Base-by-base conservation (phyloP, 352 stramenopile genomes). In the Globisporangium lucens region DNA sequence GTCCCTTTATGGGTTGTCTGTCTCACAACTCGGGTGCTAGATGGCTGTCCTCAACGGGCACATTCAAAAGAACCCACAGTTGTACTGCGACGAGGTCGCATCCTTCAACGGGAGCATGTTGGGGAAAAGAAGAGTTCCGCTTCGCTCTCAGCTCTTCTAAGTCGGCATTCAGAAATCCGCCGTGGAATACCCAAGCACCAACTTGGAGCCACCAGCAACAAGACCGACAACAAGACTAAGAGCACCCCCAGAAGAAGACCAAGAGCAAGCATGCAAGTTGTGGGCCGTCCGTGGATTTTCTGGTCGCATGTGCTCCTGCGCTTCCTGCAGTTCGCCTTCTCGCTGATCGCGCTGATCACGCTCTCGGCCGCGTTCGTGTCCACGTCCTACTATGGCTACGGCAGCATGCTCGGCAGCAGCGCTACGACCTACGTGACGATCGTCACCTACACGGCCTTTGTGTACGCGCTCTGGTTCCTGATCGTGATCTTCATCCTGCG, bases 341-440 rank as follows among this genome's bases (percentile, higher is more conserved):
- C 71, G 51, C 36, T 91, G 9, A 60, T 93, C 36, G 83, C 85
- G 27, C 66, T 93, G 22, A 77, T 79, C 38, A 87, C 80, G 20
- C n/a, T 93, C 20, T 85, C 83, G 30, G 67, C 76, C 12, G 75
- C 72, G 33, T 93, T 93, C 66, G 82, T 89, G 27, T 72, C 74
- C 29, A 71, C 78, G 7, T 83, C 80, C 38, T 90, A 87, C 71
- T 89, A 89, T 71, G 80, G 82, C 10, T 90, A 88, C 72, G 80
- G 78, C 41, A 89, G 75, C 60, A 92, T 92, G 82, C 64, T 91
- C 55, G 79, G 80, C 36, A 91, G 80, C 63, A 75, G 78, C 68
- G 69, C 79, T 5, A 76, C 79, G 35, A 88, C 76, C 20, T 93
- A 81, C 65, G 75, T 76, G 64, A 81, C 75, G 13, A 61, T 93